Evolutionary conservation across 140 eudicot species (phyloP), one percentile per base, ranked within the genome.

Genomic region (Senecio squalidus): DNA sequence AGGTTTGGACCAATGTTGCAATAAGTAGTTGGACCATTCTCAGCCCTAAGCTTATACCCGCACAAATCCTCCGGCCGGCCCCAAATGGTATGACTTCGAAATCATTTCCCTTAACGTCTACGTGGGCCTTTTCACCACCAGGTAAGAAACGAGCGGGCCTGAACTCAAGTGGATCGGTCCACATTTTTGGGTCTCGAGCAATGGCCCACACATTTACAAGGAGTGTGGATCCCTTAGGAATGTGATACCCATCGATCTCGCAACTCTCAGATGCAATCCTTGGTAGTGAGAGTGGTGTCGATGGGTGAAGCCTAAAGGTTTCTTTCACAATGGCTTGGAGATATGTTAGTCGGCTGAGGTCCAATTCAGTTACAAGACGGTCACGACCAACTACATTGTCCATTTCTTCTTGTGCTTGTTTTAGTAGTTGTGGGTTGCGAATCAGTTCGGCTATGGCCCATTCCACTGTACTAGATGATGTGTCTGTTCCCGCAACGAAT

Each of bases 181-280:
- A 91, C 22, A 41, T 49, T 5, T 81, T 62, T 2, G 88, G 95
- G 67, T 91, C 98, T 0, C 98, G 88, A 0, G 94, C 87, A 28
- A 91, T 91, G 77, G 98, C 98, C 98, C 98, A 91, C 2, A 91
- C 88, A 8, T 91, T 81, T 25, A 84, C 92, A 10, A 91, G 76
- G 21, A 91, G 86, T 0, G 94, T 91, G 14, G 96, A 65, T 21
- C 86, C 87, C 47, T 86, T 75, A 0, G 94, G 94, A 36, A 91
- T 81, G 68, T 47, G 2, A 57, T 86, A 86, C 27, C 92, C 92
- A 5, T 91, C 64, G 49, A 91, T 57, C 44, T 78, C 86, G 29
- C 96, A 86, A 9, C 68, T 65, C 31, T 86, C 76, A 0, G 84
- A 20, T 0, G 96, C 74, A 22, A 91, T 73, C 22, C 96, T 70